A percentile compares a stretch with the other conserved stretches of the same genome.
These are phyloP conservation scores for Colletotrichum trifolii DNA, from an alignment of 2,329 filamentous ascomycete species.

Conservation along the genomic window DNA sequence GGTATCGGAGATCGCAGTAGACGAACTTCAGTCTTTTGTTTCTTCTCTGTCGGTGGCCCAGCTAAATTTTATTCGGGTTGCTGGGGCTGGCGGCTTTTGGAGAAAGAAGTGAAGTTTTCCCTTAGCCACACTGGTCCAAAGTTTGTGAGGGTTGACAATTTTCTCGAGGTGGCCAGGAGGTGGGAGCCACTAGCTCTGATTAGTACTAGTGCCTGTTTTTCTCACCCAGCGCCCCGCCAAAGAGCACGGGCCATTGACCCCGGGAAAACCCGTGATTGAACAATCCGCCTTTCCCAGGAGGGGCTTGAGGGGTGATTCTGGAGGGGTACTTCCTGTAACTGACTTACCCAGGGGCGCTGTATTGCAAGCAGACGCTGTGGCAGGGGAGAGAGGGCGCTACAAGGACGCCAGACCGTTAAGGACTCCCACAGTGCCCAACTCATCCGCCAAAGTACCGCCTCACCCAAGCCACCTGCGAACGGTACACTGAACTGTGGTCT, in stretches of 20 bases:
- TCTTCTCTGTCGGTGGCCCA: slow-evolving; percentile 11
- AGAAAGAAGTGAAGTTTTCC: slow-evolving; percentile 54
- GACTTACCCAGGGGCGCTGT: too few species aligned
- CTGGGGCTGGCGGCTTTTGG: slow-evolving; percentile 51
- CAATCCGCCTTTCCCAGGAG: slow-evolving; percentile 31
- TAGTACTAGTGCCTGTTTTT: slow-evolving; percentile 26
- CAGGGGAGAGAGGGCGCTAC: too few species aligned
- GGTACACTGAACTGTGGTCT: too few species aligned
- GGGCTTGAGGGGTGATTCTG: neutral
- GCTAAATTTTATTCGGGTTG: slow-evolving; percentile 33
- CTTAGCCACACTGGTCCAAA: slow-evolving; percentile 51
- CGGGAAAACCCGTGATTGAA: slow-evolving; percentile 37
- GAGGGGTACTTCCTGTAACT: too few species aligned
- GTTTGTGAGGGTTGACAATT: slow-evolving; percentile 57
- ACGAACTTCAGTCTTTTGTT: too few species aligned
- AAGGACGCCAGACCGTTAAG: too few species aligned
- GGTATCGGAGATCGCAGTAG: too few species aligned
- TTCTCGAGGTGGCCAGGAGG: slow-evolving; percentile 51
- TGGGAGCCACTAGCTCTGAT: slow-evolving; percentile 52
- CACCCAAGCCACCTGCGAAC: neutral
- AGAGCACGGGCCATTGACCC: slow-evolving; percentile 17
- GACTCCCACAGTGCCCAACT: neutral
- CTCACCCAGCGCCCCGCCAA: slow-evolving; percentile 35
- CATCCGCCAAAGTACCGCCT: too few species aligned
- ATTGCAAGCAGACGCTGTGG: too few species aligned